Evolutionary conservation across 257 asterid species (phyloP), one percentile per base, ranked within the genome.

Genomic region (Ophiorrhiza pumila): DNA sequence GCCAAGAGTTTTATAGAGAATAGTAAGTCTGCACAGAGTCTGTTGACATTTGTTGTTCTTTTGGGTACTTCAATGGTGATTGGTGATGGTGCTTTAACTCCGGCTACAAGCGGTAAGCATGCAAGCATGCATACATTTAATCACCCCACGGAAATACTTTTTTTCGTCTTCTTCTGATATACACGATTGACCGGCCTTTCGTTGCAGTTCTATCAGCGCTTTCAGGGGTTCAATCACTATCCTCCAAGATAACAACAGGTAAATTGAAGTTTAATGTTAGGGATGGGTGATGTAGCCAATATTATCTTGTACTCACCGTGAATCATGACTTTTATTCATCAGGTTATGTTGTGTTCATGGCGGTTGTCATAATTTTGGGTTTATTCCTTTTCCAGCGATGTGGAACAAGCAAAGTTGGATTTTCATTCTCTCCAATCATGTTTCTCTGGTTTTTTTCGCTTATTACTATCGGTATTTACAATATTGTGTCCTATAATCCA

Each of bases 61-160:
- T 74, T 92, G 50, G 98, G 98, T 39, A 94, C 98, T 83, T 90
- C 93, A 71, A 92, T 90, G 98, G 91, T 87, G 13, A 86, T 92
- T 37, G 96, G 98, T 25, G 97, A 88, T 74, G 97, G 97, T 57
- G 90, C 87, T 50, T 59, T 90, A 70, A 90, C 96, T 60, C 97
- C 98, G 41, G 96, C 97, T 34, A 88, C 87, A 66, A 87, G 95
- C 56, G 98, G 98, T 88, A 84, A 50, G 42, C 15, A 47, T 68
- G 39, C 63, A 59, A 96, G 98, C 87, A 84, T 43, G 42, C 15
- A 47, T 68, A 32, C 63, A 59, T 73, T 23, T 17, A 34, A n/a
- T 20, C 56, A n/a, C n/a, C n/a, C n/a, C n/a, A n/a, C n/a, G n/a
- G n/a, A n/a, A n/a, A n/a, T n/a, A n/a, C n/a, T n/a, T n/a, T n/a